These are phyloP conservation scores for Gracilaria caudata DNA, from an alignment of 23 red algal genomes.

Conservation along the genomic window DNA sequence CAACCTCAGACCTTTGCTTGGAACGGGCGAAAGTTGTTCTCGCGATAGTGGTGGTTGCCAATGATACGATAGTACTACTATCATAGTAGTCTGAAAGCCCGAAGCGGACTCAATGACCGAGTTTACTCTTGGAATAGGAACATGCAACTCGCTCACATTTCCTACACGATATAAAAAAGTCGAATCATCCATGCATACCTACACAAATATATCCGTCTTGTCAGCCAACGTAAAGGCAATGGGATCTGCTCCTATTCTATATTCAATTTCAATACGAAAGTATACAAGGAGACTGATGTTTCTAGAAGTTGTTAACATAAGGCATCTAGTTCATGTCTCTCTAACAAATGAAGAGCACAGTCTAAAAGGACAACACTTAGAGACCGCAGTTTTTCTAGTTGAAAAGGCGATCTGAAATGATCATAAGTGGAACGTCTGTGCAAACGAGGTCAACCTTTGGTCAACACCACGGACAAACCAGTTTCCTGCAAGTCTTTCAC, in stretches of 20 bases:
- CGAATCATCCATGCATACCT: not conserved
- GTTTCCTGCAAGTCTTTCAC: conserved; percentile 1
- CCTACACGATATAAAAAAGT: not conserved
- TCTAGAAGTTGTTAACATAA: not conserved
- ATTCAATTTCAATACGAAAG: not conserved
- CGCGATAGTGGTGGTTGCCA: no score
- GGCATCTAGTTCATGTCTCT: not conserved
- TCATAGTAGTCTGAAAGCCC: no score
- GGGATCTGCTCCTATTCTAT: not conserved
- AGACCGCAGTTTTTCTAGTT: not conserved
- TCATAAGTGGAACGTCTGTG: not conserved
- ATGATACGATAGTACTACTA: no score
- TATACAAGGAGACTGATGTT: no score
- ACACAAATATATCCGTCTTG: not conserved
- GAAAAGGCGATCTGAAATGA: not conserved
- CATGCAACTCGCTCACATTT: no score
- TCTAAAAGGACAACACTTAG: not conserved
- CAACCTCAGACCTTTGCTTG: no score
- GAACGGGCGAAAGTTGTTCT: no score
- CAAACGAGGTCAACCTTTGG: not conserved
- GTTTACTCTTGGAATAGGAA: no score
- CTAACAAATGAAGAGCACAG: not conserved
- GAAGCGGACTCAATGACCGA: no score
- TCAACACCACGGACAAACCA: conserved; percentile 32
- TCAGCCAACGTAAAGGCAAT: not conserved